Conservation (phyloP, 2,329 filamentous ascomycete genomes). For the Cladosporium sp. region DNA sequence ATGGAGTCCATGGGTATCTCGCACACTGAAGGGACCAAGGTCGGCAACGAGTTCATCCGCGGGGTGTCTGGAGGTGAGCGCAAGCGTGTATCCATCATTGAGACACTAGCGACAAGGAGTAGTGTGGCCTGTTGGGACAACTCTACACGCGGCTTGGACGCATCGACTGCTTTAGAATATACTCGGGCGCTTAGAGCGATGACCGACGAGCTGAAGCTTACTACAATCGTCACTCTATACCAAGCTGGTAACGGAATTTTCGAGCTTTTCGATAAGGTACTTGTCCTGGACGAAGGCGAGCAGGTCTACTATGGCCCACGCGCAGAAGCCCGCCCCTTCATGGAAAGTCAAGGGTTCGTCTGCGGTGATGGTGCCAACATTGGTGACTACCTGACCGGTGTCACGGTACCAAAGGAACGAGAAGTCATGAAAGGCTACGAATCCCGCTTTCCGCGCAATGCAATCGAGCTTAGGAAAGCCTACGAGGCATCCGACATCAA, state of each 20-base stretch:
- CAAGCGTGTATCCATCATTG: constrained; percentile 64
- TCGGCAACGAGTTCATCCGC: constrained; percentile 73
- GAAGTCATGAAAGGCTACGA: constrained; percentile 39
- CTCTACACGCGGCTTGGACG: constrained; percentile 59
- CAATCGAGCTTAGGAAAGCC: constrained; percentile 38
- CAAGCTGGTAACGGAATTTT: constrained; percentile 67
- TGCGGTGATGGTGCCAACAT: constrained; percentile 58
- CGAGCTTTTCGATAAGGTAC: constrained; percentile 63
- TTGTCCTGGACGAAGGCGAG: constrained; percentile 61
- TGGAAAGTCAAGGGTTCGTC: constrained; percentile 59
- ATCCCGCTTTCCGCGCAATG: constrained; percentile 39
- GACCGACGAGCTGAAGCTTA: constrained; percentile 56
- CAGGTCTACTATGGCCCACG: constrained; percentile 60
- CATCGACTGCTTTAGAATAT: constrained; percentile 52
- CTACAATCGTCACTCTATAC: constrained; percentile 60
- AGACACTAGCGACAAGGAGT: constrained; percentile 53
- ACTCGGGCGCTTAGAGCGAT: constrained; percentile 55
- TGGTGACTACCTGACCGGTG: constrained; percentile 60
- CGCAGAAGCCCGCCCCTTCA: constrained; percentile 54
- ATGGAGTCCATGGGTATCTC: constrained; percentile 64
- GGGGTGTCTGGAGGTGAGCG: constrained; percentile 60
- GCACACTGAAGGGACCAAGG: constrained; percentile 75
- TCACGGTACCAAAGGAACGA: constrained; percentile 51
- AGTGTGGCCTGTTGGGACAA: constrained; percentile 64
- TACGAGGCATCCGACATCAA: constrained; percentile 51